Evolutionary conservation across 345 rosid species (phyloP), one percentile per base, ranked within the genome.

Genomic region (Theobroma cacao): DNA sequence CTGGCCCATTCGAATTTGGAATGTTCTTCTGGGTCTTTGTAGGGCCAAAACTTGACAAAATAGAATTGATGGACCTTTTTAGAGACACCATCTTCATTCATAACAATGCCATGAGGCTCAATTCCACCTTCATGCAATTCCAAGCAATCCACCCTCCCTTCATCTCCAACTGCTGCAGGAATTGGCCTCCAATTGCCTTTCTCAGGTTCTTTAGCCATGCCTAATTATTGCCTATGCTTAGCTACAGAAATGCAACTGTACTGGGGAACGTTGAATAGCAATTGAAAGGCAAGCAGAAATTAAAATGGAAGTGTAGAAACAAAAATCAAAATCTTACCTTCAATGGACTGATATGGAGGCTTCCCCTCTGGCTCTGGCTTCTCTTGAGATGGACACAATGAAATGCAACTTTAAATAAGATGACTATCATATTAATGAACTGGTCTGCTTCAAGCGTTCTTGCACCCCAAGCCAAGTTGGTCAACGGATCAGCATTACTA

Each of bases 41-140:
- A 64, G 24, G 47, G 69, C 69, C 69, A 64, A n/a, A 36, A 64
- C 20, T 36, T 64, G 69, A 64, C 47, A n/a, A 64, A 64, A 18
- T 64, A 64, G 28, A 64, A 64, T n/a, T 64, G 47, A n/a, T 36
- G 69, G 69, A 64, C 68, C 69, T 64, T 36, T 47, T 26, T 36
- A 20, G 47, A 36, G 12, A 26, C 47, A 9, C 69, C 36, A 20
- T 63, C 43, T 17, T 18, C 26, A 17, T 63, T 63, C 22, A 17
- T 18, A 45, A 11, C 15, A 11, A 45, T 45, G 2, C 3, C 50
- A 1, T 41, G 2, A 41, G 10, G 12, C 13, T 9, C 45, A 41
- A 41, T 41, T 41, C 45, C 50, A 47, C 11, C 7, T 8, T 41
- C 45, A 41, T 41, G 45, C 45, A 41, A 41, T n/a, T n/a, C n/a